phyloP scores from a whole-genome alignment of 2,329 filamentous ascomycete species.

The Ophiostoma pallidulum region DNA sequence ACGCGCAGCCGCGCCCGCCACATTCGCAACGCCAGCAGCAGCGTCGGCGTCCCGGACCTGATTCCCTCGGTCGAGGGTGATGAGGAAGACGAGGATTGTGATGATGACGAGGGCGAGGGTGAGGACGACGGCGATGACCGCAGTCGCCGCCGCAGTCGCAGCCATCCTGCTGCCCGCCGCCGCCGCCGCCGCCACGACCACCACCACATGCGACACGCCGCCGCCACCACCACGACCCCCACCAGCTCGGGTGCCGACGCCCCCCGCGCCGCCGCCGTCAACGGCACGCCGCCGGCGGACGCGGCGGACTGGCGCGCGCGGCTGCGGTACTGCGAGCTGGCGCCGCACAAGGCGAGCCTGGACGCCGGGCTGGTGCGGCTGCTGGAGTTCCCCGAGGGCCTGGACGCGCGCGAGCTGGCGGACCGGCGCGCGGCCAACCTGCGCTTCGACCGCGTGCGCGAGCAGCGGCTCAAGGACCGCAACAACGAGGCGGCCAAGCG shows the following conservation, averaged over 20 bases:
- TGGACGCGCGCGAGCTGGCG: slow-evolving; percentile 8
- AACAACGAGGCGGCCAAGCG: slow-evolving; percentile 20
- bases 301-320: slow-evolving; percentile 16
- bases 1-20: slow-evolving; percentile 1
- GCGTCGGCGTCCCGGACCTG: too few species aligned
- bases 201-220: too few species aligned
- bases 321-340: slow-evolving; percentile 16
- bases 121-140: neutral
- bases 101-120: neutral
- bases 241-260: too few species aligned
- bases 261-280: too few species aligned
- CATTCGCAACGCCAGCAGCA: neutral
- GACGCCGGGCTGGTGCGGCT: slow-evolving; percentile 15
- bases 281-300: slow-evolving; percentile 8
- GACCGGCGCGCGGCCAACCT: slow-evolving; percentile 16
- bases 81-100: neutral
- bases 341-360: slow-evolving; percentile 11
- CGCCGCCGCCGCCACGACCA: too few species aligned
- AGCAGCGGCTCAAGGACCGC: slow-evolving; percentile 18
- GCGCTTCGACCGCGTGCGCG: slow-evolving; percentile 17
- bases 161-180: too few species aligned
- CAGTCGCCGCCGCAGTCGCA: too few species aligned
- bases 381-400: slow-evolving; percentile 15
- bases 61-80: neutral
- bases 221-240: too few species aligned